A percentile compares a stretch with the other conserved stretches of the same genome.
Conservation (phyloP, 129 eudicot genomes). For the Lactuca sativa region DNA sequence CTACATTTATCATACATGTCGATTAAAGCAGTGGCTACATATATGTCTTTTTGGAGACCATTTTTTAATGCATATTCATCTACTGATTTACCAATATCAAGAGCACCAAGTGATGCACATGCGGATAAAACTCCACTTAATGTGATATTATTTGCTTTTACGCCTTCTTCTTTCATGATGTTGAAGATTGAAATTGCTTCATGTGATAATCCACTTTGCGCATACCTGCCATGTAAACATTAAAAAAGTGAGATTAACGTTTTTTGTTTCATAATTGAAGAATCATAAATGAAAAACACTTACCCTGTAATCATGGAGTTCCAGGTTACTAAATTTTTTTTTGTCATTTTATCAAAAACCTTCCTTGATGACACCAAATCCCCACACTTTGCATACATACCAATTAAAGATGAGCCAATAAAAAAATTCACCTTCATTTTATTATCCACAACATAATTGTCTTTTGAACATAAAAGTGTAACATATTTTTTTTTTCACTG, state of each 20-base stretch:
- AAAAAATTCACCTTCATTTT: constrained; percentile 47
- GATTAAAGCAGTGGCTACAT: no score
- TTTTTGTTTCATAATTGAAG: neutral
- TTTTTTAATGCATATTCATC: constrained; percentile 59
- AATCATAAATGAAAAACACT: constrained; percentile 17
- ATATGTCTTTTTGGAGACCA: constrained; percentile 49
- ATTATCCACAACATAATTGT: constrained; percentile 45
- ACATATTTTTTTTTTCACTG: no score
- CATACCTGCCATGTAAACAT: constrained; percentile 39
- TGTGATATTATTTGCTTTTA: constrained; percentile 54
- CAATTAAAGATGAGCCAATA: constrained; percentile 67
- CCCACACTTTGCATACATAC: constrained; percentile 84
- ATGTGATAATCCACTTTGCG: constrained; percentile 74
- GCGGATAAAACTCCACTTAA: constrained; percentile 68
- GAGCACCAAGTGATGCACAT: constrained; percentile 68
- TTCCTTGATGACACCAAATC: constrained; percentile 64
- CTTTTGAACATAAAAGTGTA: no score
- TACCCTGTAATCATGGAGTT: constrained; percentile 83
- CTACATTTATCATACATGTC: no score
- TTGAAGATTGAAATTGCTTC: constrained; percentile 64
- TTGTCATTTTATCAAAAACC: constrained; percentile 48
- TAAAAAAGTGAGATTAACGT: neutral
- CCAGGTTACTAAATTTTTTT: constrained; percentile 66
- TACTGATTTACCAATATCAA: constrained; percentile 58
- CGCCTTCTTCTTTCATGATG: constrained; percentile 51